Evolutionary conservation across 306 rosid species (phyloP).

Genomic region (Malus sieversii): DNA sequence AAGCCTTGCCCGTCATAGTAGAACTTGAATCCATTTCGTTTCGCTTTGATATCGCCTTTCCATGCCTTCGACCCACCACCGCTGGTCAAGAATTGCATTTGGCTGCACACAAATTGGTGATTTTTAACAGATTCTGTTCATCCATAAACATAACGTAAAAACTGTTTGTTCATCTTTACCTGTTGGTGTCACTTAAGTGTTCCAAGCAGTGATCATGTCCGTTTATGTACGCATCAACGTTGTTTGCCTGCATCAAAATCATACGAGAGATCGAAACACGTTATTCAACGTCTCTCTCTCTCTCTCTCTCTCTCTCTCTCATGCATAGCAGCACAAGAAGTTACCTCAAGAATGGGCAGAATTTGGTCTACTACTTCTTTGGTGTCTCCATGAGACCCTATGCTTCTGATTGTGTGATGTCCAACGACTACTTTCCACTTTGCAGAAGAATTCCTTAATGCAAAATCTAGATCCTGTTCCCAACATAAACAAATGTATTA

Average conservation of each 20-base stretch:
- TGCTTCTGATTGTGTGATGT: conserved; percentile 62
- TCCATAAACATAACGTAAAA: neutral
- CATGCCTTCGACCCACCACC: conserved; percentile 81
- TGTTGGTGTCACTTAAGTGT: conserved; percentile 39
- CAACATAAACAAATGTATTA: neutral
- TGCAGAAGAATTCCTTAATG: conserved; percentile 44
- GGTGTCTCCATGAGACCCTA: conserved; percentile 59
- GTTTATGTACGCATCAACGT: conserved; percentile 59
- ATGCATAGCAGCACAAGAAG: neutral
- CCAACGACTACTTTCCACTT: conserved; percentile 72
- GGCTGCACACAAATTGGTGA: conserved; percentile 28
- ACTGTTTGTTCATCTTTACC: conserved; percentile 17
- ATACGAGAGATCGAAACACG: no score
- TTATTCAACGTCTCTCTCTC: no score
- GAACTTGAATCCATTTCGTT: conserved; percentile 31
- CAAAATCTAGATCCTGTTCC: conserved; percentile 33
- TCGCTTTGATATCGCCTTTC: conserved; percentile 38
- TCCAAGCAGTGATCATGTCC: conserved; percentile 80
- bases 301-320: no score
- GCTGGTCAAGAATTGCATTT: conserved; percentile 59
- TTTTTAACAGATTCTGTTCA: neutral
- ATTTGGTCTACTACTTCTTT: conserved; percentile 47
- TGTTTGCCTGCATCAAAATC: conserved; percentile 38
- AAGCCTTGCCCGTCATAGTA: conserved; percentile 70
- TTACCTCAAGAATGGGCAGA: conserved; percentile 67